Base-by-base conservation (phyloP, 2,329 filamentous ascomycete species). In the Neopestalotiopsis clavispora region DNA sequence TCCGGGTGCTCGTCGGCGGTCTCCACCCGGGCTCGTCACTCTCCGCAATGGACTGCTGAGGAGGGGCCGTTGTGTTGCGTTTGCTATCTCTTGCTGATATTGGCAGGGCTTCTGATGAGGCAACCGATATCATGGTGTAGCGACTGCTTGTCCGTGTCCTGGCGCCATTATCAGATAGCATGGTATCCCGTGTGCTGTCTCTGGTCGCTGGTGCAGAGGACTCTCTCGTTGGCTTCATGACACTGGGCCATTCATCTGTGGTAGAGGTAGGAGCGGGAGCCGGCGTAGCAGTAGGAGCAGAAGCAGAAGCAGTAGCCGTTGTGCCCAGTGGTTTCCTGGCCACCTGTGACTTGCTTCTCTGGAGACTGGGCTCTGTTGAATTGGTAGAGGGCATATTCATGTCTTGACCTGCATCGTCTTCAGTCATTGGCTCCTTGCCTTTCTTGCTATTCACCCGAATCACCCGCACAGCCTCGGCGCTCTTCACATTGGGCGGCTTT, bases 361-460 rank as follows among this genome's bases (percentile, higher is more conserved):
- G 28, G 7, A 40, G 13, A 17, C 20, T 40, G 28, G 59, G 59
- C 5, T 34, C n/a, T 12, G 34, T 38, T 40, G 30, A 13, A 3
- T 14, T 23, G 40, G 30, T 4, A 10, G 59, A 5, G 6, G 59
- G 49, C n/a, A 38, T n/a, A 13, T 30, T 10, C 1, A n/a, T 32
- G 4, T 12, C 28, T 66, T 28, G 34, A 20, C 45, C 65, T 30
- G 34, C 12, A 10, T n/a, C 40, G 20, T 40, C 45, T 52, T 57
- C n/a, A 32, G 23, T 23, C 14, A n/a, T 45, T 32, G 2, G 23
- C 45, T 69, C 68, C 20, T 67, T 64, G 32, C 42, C 67, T 57
- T 76, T 77, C 38, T 68, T 68, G 59, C 72, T 77, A 40, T 73
- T 71, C 17, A 78, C 75, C 67, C 75, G 73, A 58, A 78, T 78